Evolutionary conservation across 192 early-diverging fungal genomes (phyloP).

Genomic region (Gigaspora rosea): DNA sequence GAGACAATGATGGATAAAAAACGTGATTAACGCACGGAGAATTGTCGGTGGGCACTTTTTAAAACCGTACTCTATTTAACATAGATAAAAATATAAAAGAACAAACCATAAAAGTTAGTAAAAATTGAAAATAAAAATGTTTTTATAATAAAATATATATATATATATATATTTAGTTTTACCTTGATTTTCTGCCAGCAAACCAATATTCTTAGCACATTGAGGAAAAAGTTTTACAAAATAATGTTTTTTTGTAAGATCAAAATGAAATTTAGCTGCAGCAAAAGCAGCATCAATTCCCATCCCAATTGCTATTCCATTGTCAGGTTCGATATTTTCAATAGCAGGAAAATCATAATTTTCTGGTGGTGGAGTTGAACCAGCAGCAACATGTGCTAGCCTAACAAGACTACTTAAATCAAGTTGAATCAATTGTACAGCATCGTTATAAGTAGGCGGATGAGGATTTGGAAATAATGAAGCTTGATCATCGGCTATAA

Average conservation of each 20-base stretch:
- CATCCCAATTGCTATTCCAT: conserved; percentile 61
- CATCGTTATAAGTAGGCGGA: conserved; percentile 59
- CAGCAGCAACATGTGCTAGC: conserved; percentile 61
- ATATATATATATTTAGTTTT: conserved; percentile 11
- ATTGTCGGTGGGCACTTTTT: conserved; percentile 67
- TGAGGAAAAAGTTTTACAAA: conserved; percentile 72
- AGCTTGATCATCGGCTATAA: conserved; percentile 46
- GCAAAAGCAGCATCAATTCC: conserved; percentile 60
- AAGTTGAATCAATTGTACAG: conserved; percentile 51
- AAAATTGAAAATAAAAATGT: not conserved
- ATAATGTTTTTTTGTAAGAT: conserved; percentile 68
- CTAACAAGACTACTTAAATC: conserved; percentile 53
- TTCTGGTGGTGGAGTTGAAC: conserved; percentile 60
- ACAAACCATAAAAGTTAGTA: not conserved
- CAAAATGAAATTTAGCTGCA: conserved; percentile 68
- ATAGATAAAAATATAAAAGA: not conserved
- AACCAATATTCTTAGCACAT: conserved; percentile 48
- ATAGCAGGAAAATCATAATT: conserved; percentile 56
- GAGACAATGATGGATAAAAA: conserved; percentile 66
- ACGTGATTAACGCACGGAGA: conserved; percentile 63
- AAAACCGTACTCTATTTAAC: conserved; percentile 57
- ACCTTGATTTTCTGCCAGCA: conserved; percentile 55
- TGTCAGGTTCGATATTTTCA: conserved; percentile 48
- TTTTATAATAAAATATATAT: too few species aligned
- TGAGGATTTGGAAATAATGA: conserved; percentile 58